Base-by-base conservation (phyloP, 257 asterid genomes). In the Nicotiana undulata region DNA sequence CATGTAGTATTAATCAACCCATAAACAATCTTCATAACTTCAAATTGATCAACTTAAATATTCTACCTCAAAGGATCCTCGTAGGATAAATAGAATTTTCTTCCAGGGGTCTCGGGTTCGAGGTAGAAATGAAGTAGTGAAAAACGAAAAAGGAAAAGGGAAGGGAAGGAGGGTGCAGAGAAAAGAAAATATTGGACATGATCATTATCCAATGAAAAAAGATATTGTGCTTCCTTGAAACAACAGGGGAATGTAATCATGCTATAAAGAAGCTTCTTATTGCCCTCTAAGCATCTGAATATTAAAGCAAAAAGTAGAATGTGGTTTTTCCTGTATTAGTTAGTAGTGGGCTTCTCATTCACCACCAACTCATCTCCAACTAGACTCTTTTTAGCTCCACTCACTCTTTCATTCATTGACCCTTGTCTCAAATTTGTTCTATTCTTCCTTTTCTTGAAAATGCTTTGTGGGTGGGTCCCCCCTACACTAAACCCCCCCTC, bases 271-370 rank as follows among this genome's bases (percentile, higher is more conserved):
- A 77, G 11, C 80, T 76, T 79, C 80, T 83, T 75, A 4, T 87
- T 88, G 89, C 85, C 28, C 7, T 78, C 76, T 89, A 83, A 86
- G 92, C 95, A 92, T 90, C 95, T 84, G 63, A 81, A 80, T 74
- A 80, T 82, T 68, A 67, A 83, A 84, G 59, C 26, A 75, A 11
- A 83, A 31, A 83, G 81, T 77, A 86, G 86, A 84, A 85, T 76
- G 84, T 86, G 40, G 74, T 82, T 85, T 83, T 77, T 64, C 61
- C 44, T 74, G 79, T 74, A 80, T 86, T 85, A 90, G 28, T 26
- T 26, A 26, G 89, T 85, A 83, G 98, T 91, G 95, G 93, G 92
- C 90, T 93, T 92, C 97, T 91, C 83, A 86, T 91, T 91, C 92
- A 90, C 87, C 88, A 86, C 84, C 87, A 82, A 81, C 83, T 84